These are phyloP conservation scores for Coleophoma cylindrospora DNA, from an alignment of 2,329 filamentous ascomycete genomes.

Conservation along the genomic window DNA sequence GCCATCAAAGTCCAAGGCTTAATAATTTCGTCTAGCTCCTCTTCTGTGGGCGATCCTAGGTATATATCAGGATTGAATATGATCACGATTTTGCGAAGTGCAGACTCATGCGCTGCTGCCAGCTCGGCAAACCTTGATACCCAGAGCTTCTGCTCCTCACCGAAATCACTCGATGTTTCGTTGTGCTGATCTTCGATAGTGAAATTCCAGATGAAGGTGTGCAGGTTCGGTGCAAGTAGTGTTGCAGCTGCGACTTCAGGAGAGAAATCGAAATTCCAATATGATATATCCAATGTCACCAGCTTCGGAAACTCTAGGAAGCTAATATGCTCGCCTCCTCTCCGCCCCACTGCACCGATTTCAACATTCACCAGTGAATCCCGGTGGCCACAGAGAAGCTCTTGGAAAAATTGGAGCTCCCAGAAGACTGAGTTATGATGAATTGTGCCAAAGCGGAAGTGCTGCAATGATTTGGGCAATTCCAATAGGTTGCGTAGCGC, in stretches of 20 bases:
- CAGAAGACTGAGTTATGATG: neutral
- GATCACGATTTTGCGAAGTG: constrained; percentile 3
- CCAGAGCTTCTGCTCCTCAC: constrained; percentile 2
- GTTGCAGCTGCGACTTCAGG: neutral
- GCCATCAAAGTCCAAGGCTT: constrained; percentile 3
- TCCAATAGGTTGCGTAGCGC: neutral
- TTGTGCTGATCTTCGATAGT: constrained; percentile 3
- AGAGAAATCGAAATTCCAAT: neutral
- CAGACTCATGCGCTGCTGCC: neutral
- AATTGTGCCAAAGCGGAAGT: constrained; percentile 2
- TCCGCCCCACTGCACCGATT: neutral
- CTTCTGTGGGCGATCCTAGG: neutral
- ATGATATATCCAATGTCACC: neutral
- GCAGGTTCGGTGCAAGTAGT: neutral
- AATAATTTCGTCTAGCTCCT: neutral
- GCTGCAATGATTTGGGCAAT: neutral
- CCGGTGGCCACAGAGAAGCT: neutral
- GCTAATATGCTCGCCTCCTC: neutral
- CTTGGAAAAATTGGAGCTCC: constrained; percentile 1
- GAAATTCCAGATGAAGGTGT: constrained; percentile 6
- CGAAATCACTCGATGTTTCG: constrained; percentile 2
- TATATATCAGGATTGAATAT: constrained; percentile 2
- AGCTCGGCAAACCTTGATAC: constrained; percentile 2
- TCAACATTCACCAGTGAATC: neutral
- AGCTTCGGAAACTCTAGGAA: constrained; percentile 1